Evolutionary conservation across 2,329 filamentous ascomycete species (phyloP), one percentile per base, ranked within the genome.

Genomic region (Microdochium nivale): DNA sequence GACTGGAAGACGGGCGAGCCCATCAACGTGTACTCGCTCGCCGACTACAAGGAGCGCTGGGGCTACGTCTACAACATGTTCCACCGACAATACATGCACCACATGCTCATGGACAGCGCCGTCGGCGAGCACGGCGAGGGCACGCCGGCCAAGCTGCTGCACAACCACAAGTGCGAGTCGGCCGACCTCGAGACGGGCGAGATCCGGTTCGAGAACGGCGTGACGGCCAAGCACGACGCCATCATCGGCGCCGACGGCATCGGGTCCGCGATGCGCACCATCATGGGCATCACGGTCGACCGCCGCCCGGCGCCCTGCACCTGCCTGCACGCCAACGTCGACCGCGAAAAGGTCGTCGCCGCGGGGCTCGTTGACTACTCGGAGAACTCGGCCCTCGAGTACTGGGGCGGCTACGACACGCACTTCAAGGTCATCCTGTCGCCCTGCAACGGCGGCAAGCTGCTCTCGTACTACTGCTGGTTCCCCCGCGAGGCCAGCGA

Each of bases 401-500:
- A 86, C 70, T 87, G 84, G 84, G 84, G 84, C 25, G 84, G 84
- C 1, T 77, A 81, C 50, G 78, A 83, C 51, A 70, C 68, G 51
- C 81, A 79, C 59, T 80, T 86, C 65, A 88, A 87, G 72, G 87
- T 88, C 53, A 84, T 87, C 5, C 70, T 87, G 2, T 86, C 82
- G 0, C 82, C 84, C 4, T 87, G 84, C 68, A 84, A 86, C 60
- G 78, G 77, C 23, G 83, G 83, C 50, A 78, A 78, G 54, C 68
- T 86, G 2, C 71, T 86, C 2, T 86, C 81, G 0, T 87, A 84
- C 68, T 87, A 87, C 67, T 86, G 83, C 67, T 86, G 86, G 71
- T 86, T 85, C 65, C 78, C 82, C 0, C 73, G 78, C 1, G 72
- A 75, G 7, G 71, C 74, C 53, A 79, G 80, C 7, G 81, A 87